Evolutionary conservation across 805 yeast species (phyloP).

Genomic region (Zygoascus biomembranicola): DNA sequence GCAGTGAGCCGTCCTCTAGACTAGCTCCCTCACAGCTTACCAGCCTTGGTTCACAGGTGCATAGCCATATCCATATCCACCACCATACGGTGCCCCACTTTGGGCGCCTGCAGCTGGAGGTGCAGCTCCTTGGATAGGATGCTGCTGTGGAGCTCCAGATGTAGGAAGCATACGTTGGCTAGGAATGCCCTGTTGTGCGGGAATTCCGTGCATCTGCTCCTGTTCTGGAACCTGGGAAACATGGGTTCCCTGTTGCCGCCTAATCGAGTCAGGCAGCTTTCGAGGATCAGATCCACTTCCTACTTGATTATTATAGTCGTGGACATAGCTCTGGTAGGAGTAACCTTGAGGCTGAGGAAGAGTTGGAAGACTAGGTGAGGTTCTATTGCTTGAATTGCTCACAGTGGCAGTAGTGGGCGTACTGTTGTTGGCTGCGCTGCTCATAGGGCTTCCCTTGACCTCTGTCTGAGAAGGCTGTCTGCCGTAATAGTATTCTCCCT

Average conservation of each 20-base stretch:
- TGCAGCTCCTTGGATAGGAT: background rate
- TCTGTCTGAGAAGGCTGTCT: background rate
- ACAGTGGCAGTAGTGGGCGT: background rate
- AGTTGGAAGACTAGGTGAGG: background rate
- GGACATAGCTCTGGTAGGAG: background rate
- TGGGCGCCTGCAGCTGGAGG: background rate
- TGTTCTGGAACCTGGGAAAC: constrained; percentile 9
- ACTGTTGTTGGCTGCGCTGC: background rate
- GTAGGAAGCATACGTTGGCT: background rate
- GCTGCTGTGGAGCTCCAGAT: background rate
- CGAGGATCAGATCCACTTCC: constrained; percentile 12
- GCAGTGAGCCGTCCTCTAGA: too few relatives aligned
- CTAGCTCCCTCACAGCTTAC: background rate
- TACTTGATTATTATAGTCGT: background rate
- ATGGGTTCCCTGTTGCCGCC: constrained; percentile 6
- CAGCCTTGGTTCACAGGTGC: background rate
- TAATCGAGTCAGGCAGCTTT: constrained; percentile 12
- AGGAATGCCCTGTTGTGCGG: background rate
- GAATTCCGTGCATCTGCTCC: background rate
- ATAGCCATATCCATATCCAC: background rate
- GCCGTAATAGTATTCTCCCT: background rate
- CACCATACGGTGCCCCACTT: background rate
- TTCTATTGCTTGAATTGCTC: background rate
- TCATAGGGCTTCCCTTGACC: background rate
- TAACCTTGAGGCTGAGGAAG: background rate